Conservation (phyloP, 345 rosid species). For the Ailanthus altissimus region DNA sequence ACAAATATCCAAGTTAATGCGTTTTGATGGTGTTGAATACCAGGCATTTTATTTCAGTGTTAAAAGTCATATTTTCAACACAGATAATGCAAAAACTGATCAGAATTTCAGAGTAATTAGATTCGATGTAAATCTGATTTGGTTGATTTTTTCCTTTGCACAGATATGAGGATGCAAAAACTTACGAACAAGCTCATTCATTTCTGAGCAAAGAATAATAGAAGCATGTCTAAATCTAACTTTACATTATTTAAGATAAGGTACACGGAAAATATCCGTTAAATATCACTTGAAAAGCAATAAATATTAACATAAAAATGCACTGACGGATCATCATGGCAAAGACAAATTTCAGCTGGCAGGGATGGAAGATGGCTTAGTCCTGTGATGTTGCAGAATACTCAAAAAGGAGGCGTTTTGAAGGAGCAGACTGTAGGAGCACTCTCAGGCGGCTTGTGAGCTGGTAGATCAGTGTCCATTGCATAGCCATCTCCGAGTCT, state of each 20-base stretch:
- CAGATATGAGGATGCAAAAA: constrained; percentile 6
- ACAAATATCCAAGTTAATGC: too few relatives aligned
- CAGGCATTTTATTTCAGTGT: too few relatives aligned
- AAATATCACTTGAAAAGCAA: neutral
- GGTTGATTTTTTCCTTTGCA: constrained; percentile 18
- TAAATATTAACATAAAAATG: neutral
- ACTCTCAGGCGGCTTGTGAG: constrained; percentile 88
- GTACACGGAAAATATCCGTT: too few relatives aligned
- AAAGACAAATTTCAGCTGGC: constrained; percentile 2
- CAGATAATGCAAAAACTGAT: neutral
- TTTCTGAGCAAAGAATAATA: constrained; percentile 43
- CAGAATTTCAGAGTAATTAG: neutral
- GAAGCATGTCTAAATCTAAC: neutral
- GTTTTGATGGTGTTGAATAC: too few relatives aligned
- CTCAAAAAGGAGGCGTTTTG: constrained; percentile 87
- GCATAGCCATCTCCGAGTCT: constrained; percentile 97
- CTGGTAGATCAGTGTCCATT: constrained; percentile 89
- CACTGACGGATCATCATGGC: neutral
- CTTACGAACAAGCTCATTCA: constrained; percentile 32
- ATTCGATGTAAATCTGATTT: neutral
- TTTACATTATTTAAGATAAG: too few relatives aligned
- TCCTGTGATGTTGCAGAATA: constrained; percentile 95
- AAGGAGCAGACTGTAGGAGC: constrained; percentile 88
- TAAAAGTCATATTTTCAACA: too few relatives aligned
- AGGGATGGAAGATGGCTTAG: constrained; percentile 25